Percentiles rank a stretch among this genome's conserved stretches.
phyloP scores from a whole-genome alignment of 2,329 filamentous ascomycete species.

The Hawksworthiomyces lignivorus region DNA sequence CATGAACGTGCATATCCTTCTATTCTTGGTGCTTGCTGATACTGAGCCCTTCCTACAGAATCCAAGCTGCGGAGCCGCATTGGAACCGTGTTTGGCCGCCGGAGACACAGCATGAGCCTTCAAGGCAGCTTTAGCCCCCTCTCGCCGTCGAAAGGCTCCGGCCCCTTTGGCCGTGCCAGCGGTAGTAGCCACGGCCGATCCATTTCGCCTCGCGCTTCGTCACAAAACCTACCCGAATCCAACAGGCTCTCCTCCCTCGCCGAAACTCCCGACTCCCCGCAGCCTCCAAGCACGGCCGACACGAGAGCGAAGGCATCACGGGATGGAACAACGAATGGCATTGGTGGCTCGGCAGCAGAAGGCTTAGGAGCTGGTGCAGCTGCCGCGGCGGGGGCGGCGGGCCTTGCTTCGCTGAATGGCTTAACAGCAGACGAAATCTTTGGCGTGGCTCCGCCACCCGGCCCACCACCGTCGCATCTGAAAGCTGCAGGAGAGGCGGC shows the following conservation, averaged over 20 bases:
- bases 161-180: slow-evolving; percentile 52
- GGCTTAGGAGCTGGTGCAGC: not conserved
- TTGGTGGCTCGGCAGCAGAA: slow-evolving; percentile 21
- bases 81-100: slow-evolving; percentile 60
- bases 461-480: slow-evolving; percentile 40
- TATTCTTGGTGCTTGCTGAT: not conserved
- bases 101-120: slow-evolving; percentile 61
- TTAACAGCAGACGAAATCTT: slow-evolving; percentile 35
- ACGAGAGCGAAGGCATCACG: slow-evolving; percentile 27
- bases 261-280: slow-evolving; percentile 43
- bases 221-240: slow-evolving; percentile 50
- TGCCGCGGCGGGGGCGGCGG: not conserved
- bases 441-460: slow-evolving; percentile 44
- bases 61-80: slow-evolving; percentile 55
- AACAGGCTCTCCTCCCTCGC: slow-evolving; percentile 48
- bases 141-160: slow-evolving; percentile 44
- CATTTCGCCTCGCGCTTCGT: slow-evolving; percentile 51
- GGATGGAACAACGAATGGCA: slow-evolving; percentile 37
- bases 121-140: slow-evolving; percentile 53
- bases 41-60: slow-evolving; percentile 28
- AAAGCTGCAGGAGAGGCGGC: slow-evolving; percentile 19
- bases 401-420: slow-evolving; percentile 36
- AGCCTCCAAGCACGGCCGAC: slow-evolving; percentile 23
- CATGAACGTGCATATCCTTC: not conserved
- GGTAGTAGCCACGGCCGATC: slow-evolving; percentile 55